Conservation (phyloP, 73 alveolate species). For the Effrenium voratum region DNA sequence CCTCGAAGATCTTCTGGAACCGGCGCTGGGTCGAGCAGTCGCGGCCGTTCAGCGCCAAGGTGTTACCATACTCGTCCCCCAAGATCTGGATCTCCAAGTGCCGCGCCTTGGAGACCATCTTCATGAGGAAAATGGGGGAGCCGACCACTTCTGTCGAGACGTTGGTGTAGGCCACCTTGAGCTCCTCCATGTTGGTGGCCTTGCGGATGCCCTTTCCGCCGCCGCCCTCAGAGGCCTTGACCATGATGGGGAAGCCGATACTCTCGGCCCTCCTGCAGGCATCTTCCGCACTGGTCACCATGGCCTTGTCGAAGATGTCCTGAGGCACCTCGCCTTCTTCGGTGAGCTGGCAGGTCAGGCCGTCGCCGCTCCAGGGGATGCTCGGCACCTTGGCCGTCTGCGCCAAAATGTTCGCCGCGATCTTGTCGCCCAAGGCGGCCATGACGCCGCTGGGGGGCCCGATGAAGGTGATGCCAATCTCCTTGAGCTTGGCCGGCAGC, state of each 20-base stretch:
- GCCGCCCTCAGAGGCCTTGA: conserved; percentile 97
- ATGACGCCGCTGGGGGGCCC: conserved; percentile 97
- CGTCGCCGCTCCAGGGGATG: conserved; percentile 96
- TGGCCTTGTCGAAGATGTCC: conserved; percentile 75
- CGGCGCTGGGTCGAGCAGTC: conserved; percentile 96
- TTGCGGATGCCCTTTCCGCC: conserved; percentile 97
- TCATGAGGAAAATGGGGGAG: conserved; percentile 87
- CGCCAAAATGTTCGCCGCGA: conserved; percentile 96
- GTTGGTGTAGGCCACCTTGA: conserved; percentile 94
- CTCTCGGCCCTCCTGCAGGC: conserved; percentile 94
- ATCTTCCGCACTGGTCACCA: conserved; percentile 94
- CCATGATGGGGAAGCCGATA: conserved; percentile 96
- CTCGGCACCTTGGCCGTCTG: conserved; percentile 95
- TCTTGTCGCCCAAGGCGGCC: conserved; percentile 96
- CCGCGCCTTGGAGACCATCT: conserved; percentile 94
- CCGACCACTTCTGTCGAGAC: conserved; percentile 57
- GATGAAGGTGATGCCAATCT: conserved; percentile 95
- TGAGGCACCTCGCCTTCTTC: conserved; percentile 37
- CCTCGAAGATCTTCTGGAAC: conserved; percentile 94
- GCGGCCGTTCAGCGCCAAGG: conserved; percentile 96
- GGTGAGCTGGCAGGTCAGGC: conserved; percentile 50
- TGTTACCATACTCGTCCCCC: conserved; percentile 96
- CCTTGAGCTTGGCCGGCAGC: conserved; percentile 95
- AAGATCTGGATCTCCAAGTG: conserved; percentile 94
- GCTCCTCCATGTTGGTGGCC: conserved; percentile 95